Percentiles rank a stretch among this genome's conserved stretches.
These are phyloP conservation scores for Alternaria ventricosa DNA, from an alignment of 2,329 filamentous ascomycete genomes.

Conservation along the genomic window DNA sequence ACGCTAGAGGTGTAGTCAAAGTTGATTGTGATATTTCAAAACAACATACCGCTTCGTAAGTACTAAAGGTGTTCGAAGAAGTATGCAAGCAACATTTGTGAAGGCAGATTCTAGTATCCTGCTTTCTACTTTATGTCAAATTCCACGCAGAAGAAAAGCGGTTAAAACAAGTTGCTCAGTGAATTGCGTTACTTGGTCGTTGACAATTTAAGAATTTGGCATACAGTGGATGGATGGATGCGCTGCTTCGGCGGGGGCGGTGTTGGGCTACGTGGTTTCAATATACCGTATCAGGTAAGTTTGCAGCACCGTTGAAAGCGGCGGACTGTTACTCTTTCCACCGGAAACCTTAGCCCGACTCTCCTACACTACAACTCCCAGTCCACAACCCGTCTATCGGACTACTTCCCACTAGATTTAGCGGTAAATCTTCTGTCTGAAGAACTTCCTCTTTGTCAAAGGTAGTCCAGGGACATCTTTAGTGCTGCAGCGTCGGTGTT, in stretches of 20 bases:
- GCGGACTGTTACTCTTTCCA: neutral
- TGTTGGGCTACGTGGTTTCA: neutral
- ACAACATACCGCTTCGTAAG: neutral
- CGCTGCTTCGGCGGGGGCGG: neutral
- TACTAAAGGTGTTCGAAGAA: neutral
- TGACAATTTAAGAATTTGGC: neutral
- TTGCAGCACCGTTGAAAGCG: neutral
- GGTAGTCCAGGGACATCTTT: too few relatives aligned
- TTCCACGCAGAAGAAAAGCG: too few relatives aligned
- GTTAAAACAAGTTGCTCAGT: too few relatives aligned
- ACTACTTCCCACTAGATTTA: neutral
- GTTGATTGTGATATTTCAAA: neutral
- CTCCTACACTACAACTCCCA: constrained; percentile 4
- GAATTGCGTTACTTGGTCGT: too few relatives aligned
- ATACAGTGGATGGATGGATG: neutral
- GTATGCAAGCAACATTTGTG: neutral
- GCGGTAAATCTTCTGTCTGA: neutral
- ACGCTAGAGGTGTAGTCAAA: neutral
- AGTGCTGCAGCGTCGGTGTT: neutral
- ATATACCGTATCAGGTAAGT: neutral
- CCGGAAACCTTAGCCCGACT: neutral
- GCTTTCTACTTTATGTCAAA: neutral
- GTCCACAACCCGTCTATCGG: constrained; percentile 21
- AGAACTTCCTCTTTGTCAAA: too few relatives aligned
- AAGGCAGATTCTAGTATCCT: neutral